Evolutionary conservation across 1,284 basidiomycete species (phyloP), one percentile per base, ranked within the genome.

Genomic region (Binderoboletus segoi): DNA sequence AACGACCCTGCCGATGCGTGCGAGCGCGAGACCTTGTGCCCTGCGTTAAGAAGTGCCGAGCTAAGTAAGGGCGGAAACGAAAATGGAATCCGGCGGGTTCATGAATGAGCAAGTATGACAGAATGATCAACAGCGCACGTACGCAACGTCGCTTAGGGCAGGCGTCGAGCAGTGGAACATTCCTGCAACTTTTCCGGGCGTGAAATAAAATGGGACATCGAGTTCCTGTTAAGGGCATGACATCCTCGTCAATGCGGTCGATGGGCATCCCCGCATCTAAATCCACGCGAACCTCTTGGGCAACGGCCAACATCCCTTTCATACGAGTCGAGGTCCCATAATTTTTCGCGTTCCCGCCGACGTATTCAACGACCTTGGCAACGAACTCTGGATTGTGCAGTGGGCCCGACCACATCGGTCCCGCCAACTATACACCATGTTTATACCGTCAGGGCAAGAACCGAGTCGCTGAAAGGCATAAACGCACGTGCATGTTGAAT

Each of bases 331-430:
- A 80, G 0, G 97, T 99, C 23, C 88, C 88, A 69, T 96, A 97
- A 50, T 79, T 81, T 32, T 77, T 75, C 56, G 79, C 67, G 58
- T 85, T 82, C 16, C 67, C 73, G 61, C 91, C 83, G 10, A 97
- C 77, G 63, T 93, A 89, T 26, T 82, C 76, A n/a, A 98, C 76
- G 10, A 96, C 85, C 59, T 85, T 83, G 12, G 76, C 70, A 28
- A 94, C 82, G 66, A 98, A 99, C 1, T 76, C 77, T 2, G 76
- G 67, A 67, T 96, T 84, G 67, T 99, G 96, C 23, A 99, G 76
- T 0, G 89, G 83, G 1, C 91, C 96, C 16, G 91, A 85, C 96
- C 96, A 99, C 92, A 99, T 96, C 0, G 96, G 96, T 1, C 96
- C 96, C 21, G 92, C 94, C 28, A 95, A 68, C 90, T 67, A 45